These are phyloP conservation scores for Aureobasidium musti DNA, from an alignment of 2,329 filamentous ascomycete species.

Conservation along the genomic window DNA sequence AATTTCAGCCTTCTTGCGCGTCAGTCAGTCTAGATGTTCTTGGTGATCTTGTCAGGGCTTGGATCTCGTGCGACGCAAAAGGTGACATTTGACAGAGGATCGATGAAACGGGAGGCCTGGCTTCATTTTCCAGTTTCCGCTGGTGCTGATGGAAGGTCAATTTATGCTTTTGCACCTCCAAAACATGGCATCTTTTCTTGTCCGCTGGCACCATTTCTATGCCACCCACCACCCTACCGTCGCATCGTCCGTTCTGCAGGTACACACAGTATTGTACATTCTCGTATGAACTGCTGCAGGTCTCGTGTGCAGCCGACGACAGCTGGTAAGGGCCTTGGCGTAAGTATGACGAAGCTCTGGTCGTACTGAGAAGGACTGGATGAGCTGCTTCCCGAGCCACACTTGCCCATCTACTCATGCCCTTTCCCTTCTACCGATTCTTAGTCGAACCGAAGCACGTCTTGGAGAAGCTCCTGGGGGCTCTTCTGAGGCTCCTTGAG, in stretches of 20 bases:
- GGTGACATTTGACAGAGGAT: neutral
- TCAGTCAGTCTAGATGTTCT: neutral
- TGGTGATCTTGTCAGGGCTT: neutral
- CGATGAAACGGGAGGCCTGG: constrained; percentile 14
- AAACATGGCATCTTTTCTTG: too few relatives aligned
- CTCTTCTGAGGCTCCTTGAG: constrained; percentile 14
- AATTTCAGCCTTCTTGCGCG: neutral
- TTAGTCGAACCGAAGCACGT: neutral
- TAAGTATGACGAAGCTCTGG: neutral
- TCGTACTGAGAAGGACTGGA: neutral
- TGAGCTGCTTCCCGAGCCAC: neutral
- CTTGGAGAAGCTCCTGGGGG: neutral
- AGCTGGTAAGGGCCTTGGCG: neutral
- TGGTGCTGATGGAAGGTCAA: too few relatives aligned
- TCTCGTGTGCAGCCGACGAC: neutral
- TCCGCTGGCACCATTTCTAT: neutral
- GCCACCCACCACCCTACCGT: neutral
- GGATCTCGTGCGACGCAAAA: neutral
- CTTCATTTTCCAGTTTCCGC: neutral
- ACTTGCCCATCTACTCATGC: neutral
- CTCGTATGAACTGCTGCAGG: constrained; percentile 7
- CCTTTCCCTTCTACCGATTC: neutral
- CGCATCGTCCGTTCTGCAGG: neutral
- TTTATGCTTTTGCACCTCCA: too few relatives aligned
- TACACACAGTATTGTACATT: neutral